phyloP scores from a whole-genome alignment of 2,329 filamentous ascomycete genomes.

The Xylariaceae sp. region DNA sequence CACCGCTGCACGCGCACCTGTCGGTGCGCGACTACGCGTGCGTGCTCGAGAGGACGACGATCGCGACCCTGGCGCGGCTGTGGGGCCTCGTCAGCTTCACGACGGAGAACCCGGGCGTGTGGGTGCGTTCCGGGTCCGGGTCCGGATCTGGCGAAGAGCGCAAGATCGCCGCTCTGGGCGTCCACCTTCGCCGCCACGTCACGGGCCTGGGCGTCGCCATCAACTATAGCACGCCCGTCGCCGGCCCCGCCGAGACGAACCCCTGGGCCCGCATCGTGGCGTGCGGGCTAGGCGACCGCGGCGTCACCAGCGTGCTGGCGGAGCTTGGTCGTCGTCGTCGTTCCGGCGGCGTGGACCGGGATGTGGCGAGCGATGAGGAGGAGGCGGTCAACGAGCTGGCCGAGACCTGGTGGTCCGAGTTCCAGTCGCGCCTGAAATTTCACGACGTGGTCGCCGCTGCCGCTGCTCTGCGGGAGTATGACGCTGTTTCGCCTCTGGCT shows the following conservation, averaged over 20 bases:
- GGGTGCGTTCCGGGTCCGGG: conserved; percentile 44
- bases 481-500: no score
- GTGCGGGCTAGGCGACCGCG: conserved; percentile 77
- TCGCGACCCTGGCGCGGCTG: conserved; percentile 53
- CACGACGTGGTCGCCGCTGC: no score
- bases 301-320: conserved; percentile 68
- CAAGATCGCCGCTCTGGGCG: conserved; percentile 87
- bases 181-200: conserved; percentile 82
- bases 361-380: no score
- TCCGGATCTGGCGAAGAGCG: conserved; percentile 34
- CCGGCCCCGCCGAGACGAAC: conserved; percentile 36
- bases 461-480: no score
- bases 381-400: conserved; percentile 3
- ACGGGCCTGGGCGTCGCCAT: conserved; percentile 80
- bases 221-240: conserved; percentile 61
- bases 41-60: conserved; percentile 71
- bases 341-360: no score
- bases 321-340: conserved; percentile 13
- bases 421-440: conserved; percentile 10
- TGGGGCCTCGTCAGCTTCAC: conserved; percentile 56
- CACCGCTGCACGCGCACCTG: conserved; percentile 48
- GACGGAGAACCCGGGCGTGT: conserved; percentile 79
- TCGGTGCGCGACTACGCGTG: conserved; percentile 72
- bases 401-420: conserved; percentile 11
- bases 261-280: conserved; percentile 72